Conservation (phyloP, 192 early-diverging fungal species). For the Coemansia sp. region DNA sequence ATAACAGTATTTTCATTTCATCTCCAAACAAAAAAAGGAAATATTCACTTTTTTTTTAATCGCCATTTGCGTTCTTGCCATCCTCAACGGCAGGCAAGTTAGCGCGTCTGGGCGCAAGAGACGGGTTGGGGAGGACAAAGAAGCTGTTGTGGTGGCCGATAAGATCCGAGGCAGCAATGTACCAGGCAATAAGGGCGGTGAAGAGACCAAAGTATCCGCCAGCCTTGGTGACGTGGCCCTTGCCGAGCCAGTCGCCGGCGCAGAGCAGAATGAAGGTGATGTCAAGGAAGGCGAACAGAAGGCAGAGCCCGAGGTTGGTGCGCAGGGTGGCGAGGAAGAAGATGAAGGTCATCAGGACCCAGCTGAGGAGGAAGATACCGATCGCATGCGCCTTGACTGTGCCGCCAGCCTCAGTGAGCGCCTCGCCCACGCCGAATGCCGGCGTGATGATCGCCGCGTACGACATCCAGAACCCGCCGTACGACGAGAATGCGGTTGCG, state of each 20-base stretch:
- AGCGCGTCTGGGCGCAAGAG: conserved; percentile 30
- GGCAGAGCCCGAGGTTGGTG: conserved; percentile 61
- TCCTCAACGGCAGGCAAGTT: conserved; percentile 22
- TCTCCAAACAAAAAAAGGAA: neutral
- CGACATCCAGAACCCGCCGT: conserved; percentile 70
- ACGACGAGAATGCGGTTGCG: conserved; percentile 75
- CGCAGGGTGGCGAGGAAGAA: conserved; percentile 67
- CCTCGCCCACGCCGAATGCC: conserved; percentile 53
- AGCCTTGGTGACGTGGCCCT: conserved; percentile 54
- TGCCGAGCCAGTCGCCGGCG: conserved; percentile 60
- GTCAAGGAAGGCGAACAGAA: conserved; percentile 67
- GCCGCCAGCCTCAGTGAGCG: conserved; percentile 41
- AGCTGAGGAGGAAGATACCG: conserved; percentile 67
- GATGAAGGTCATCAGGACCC: conserved; percentile 72
- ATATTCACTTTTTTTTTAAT: conserved; percentile 4
- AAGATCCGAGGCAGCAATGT: conserved; percentile 66
- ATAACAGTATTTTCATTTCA: neutral
- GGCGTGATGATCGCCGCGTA: conserved; percentile 63
- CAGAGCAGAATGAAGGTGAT: conserved; percentile 72
- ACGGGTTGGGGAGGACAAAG: conserved; percentile 60
- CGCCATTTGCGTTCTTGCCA: conserved; percentile 32
- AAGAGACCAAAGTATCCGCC: conserved; percentile 74
- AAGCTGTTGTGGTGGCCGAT: conserved; percentile 58
- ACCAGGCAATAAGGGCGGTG: conserved; percentile 77
- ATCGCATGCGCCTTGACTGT: conserved; percentile 45